Conservation (phyloP, 75 land plant genomes). For the Selaginella tamariscina region DNA sequence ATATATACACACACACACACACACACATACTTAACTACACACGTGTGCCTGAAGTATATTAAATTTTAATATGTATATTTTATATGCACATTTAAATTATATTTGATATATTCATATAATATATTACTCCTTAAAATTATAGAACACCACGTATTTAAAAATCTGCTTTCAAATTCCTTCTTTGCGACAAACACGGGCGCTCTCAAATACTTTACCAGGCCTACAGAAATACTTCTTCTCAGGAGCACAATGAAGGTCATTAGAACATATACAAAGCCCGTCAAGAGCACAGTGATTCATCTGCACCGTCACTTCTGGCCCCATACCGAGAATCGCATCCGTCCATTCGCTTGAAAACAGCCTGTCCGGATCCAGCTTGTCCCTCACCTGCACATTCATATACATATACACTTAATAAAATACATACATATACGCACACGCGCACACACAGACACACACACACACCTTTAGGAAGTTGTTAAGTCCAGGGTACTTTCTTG, state of each 20-base stretch:
- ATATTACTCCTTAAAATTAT: no score
- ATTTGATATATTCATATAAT: no score
- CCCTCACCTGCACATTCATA: neutral
- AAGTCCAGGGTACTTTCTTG: neutral
- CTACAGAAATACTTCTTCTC: slow-evolving; percentile 5
- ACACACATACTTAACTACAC: no score
- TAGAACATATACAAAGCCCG: slow-evolving; percentile 2
- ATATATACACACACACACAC: no score
- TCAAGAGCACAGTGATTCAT: neutral
- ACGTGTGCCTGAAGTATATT: no score
- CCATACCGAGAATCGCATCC: neutral
- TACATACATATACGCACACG: no score
- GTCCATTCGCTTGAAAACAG: slow-evolving; percentile 8
- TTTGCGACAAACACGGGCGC: neutral
- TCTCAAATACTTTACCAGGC: neutral
- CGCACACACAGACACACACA: no score
- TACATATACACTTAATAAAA: no score
- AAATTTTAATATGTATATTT: no score
- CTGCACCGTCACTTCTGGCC: neutral
- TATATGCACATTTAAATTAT: no score
- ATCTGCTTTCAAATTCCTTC: no score
- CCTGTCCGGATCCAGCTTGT: neutral
- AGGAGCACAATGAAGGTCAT: neutral
- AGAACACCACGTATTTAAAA: no score
- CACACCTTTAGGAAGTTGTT: neutral